phyloP scores from a whole-genome alignment of 2,329 filamentous ascomycete genomes.

The Fusarium camptoceras region DNA sequence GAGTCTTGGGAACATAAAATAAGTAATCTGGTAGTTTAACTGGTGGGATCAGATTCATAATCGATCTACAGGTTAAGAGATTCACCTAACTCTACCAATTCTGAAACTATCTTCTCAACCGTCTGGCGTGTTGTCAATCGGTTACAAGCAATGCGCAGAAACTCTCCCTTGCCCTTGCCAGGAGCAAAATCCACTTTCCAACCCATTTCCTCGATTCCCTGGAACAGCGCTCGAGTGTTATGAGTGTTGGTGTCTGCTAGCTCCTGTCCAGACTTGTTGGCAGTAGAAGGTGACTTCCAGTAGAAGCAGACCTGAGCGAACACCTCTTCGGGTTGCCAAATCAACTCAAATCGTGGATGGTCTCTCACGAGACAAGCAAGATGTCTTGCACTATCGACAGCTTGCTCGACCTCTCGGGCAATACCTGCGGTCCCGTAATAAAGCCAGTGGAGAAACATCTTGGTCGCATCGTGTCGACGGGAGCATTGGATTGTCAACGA shows the following conservation, averaged over 20 bases:
- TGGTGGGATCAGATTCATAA: background rate
- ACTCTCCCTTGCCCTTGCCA: background rate
- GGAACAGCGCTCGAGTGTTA: background rate
- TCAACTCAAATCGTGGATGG: background rate
- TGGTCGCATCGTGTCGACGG: background rate
- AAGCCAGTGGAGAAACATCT: constrained; percentile 1
- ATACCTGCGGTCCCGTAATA: background rate
- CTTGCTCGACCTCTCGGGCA: background rate
- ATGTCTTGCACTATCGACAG: background rate
- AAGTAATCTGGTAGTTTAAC: no score
- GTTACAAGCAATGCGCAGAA: constrained; percentile 1
- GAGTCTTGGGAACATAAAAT: no score
- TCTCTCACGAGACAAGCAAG: background rate
- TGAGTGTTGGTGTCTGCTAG: background rate
- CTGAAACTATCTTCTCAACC: background rate
- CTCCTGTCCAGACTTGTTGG: background rate
- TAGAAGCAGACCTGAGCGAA: constrained; percentile 1
- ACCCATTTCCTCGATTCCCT: background rate
- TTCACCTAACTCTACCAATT: background rate
- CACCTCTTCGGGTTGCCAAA: background rate
- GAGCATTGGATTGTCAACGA: background rate
- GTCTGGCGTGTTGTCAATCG: background rate
- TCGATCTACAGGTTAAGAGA: background rate
- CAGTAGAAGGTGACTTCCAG: background rate
- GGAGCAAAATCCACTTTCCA: constrained; percentile 2